Base-by-base conservation (phyloP, 306 rosid genomes). In the Lathyrus aphaca region DNA sequence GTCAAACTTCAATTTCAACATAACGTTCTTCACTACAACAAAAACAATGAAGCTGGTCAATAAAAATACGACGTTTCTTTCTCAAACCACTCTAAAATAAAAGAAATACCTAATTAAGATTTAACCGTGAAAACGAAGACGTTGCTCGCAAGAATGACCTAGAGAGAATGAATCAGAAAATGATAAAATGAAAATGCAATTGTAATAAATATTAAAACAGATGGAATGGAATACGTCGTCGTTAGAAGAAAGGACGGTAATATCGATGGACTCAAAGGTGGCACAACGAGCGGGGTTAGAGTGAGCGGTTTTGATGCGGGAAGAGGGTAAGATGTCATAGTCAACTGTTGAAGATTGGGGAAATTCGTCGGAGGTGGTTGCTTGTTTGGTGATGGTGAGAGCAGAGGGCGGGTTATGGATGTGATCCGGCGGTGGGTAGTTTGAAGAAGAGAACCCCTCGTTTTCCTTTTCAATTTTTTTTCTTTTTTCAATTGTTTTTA, bases 121-220 rank as follows among this genome's bases (percentile, higher is more conserved):
- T 94, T 94, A 56, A 94, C 95, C n/a, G 98, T 84, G 77, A 94
- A 88, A 74, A 94, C 80, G 61, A 94, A 84, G 61, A 94, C 85
- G 72, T 91, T 92, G 64, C 97, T 91, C 11, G 79, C 84, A 51
- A 82, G 82, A 74, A 94, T 85, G 13, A n/a, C n/a, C n/a, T n/a
- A n/a, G n/a, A n/a, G n/a, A n/a, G n/a, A n/a, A n/a, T n/a, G n/a
- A n/a, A n/a, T 38, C 25, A 32, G 32, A 15, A 51, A 48, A 38
- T 11, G 18, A 55, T 17, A 18, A 57, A 65, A 19, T 3, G 21
- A 11, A 39, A 21, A n/a, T 5, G 49, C 37, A 39, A 23, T 39
- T 19, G 30, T 18, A 19, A 23, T 4, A 7, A 14, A 49, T 13
- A 25, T 11, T 29, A 29, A 29, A 29, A n/a, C 16, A 17, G 55